These are phyloP conservation scores for Talaromyces pinophilus DNA, from an alignment of 2,329 filamentous ascomycete genomes.

Conservation along the genomic window DNA sequence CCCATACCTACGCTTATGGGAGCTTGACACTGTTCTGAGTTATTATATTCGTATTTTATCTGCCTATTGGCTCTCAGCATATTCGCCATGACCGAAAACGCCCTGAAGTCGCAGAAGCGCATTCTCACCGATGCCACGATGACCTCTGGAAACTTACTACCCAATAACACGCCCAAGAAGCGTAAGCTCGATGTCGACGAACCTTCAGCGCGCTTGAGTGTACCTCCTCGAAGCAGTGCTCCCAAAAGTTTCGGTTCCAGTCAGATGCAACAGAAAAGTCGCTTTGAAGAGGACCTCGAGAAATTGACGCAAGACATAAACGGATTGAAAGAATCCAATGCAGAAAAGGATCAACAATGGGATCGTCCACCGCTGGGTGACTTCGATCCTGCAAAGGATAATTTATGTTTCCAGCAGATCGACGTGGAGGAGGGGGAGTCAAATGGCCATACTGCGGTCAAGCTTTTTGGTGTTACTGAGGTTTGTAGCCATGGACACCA, in stretches of 20 bases:
- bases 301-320: slow-evolving; percentile 93
- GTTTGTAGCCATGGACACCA: slow-evolving; percentile 42
- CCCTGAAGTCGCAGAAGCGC: slow-evolving; percentile 65
- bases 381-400: slow-evolving; percentile 66
- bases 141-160: slow-evolving; percentile 61
- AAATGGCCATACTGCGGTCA: slow-evolving; percentile 75
- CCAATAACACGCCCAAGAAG: slow-evolving; percentile 67
- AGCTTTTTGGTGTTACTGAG: slow-evolving; percentile 91
- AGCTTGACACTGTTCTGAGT: background rate
- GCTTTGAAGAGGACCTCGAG: slow-evolving; percentile 90
- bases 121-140: slow-evolving; percentile 69
- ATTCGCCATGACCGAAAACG: slow-evolving; percentile 43
- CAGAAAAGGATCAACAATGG: slow-evolving; percentile 94
- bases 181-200: slow-evolving; percentile 67
- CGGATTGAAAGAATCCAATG: slow-evolving; percentile 79
- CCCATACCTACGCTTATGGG: background rate
- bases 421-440: slow-evolving; percentile 89
- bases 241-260: slow-evolving; percentile 63
- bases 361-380: slow-evolving; percentile 63
- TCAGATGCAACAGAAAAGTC: slow-evolving; percentile 72
- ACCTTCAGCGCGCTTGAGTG: slow-evolving; percentile 57
- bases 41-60: background rate
- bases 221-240: slow-evolving; percentile 61
- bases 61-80: background rate
- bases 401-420: slow-evolving; percentile 90